Evolutionary conservation across 1,139 yeast genomes (phyloP).

Genomic region (Saccharomyces hybrid): DNA sequence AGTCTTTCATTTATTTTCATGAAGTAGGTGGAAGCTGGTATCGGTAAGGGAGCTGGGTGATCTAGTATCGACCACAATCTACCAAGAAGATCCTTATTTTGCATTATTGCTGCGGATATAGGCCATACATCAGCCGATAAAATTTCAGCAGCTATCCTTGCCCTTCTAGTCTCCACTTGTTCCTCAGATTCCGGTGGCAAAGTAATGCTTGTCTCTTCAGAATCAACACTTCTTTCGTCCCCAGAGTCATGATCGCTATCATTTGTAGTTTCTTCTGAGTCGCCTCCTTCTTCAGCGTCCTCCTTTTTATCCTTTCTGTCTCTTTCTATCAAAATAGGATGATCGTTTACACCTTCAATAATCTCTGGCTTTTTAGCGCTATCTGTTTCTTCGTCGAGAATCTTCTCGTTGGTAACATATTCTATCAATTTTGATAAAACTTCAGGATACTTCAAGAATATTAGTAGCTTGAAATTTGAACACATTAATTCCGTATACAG

Average conservation of each 20-base stretch:
- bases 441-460: constrained; percentile 67
- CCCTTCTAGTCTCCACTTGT: constrained; percentile 57
- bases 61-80: constrained; percentile 77
- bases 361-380: constrained; percentile 10
- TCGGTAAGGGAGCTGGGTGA: constrained; percentile 53
- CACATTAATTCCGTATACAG: constrained; percentile 74
- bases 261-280: constrained; percentile 13
- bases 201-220: constrained; percentile 29
- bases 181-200: constrained; percentile 39
- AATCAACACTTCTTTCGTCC: constrained; percentile 24
- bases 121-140: constrained; percentile 92
- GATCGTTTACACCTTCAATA: constrained; percentile 7
- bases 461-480: constrained; percentile 73
- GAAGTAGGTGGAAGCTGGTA: constrained; percentile 74
- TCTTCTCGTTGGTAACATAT: constrained; percentile 45
- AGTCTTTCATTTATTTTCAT: constrained; percentile 92
- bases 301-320: constrained; percentile 5
- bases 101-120: constrained; percentile 84
- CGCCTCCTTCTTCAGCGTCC: constrained; percentile 10
- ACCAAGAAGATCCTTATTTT: constrained; percentile 53
- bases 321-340: constrained; percentile 2
- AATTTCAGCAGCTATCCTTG: constrained; percentile 84
- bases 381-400: constrained; percentile 15
- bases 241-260: constrained; percentile 5
- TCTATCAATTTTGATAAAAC: constrained; percentile 59